Evolutionary conservation across 345 rosid species (phyloP).

Genomic region (Linum trigynum): DNA sequence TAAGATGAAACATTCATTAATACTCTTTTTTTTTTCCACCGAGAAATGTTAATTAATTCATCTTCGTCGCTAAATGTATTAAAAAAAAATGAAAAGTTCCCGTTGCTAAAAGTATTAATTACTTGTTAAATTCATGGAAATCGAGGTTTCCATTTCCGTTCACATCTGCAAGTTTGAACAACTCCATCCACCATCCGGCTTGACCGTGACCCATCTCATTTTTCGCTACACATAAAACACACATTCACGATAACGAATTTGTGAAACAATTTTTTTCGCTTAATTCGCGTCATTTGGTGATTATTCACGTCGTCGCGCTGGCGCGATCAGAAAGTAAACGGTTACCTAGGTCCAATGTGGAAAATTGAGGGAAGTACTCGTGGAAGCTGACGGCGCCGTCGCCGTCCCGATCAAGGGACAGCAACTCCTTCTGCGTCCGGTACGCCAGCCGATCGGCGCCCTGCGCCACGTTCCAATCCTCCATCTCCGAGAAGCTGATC

Average conservation of each 20-base stretch:
- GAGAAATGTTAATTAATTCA: no score
- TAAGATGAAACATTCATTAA: neutral
- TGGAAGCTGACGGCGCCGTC: slow-evolving; percentile 46
- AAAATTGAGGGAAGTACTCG: slow-evolving; percentile 57
- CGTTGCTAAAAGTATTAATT: slow-evolving; percentile 2
- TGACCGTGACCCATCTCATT: slow-evolving; percentile 46
- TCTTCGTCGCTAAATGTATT: neutral
- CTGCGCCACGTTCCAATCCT: slow-evolving; percentile 44
- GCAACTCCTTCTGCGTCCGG: slow-evolving; percentile 36
- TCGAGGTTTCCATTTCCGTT: slow-evolving; percentile 43
- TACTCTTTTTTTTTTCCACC: neutral
- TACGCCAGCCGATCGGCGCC: slow-evolving; percentile 38
- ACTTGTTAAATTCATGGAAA: slow-evolving; percentile 48
- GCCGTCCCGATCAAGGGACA: slow-evolving; percentile 36
- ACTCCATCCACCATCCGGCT: slow-evolving; percentile 72
- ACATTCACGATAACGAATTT: neutral
- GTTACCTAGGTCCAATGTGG: slow-evolving; percentile 43
- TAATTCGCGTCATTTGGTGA: no score
- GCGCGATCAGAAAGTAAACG: neutral
- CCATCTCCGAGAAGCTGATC: slow-evolving; percentile 48
- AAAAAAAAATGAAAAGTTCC: neutral
- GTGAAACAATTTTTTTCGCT: neutral
- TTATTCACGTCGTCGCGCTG: neutral
- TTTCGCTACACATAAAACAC: slow-evolving; percentile 23
- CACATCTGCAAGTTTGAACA: slow-evolving; percentile 44